These are phyloP conservation scores for Ceratocystis smalleyi DNA, from an alignment of 2,329 filamentous ascomycete species.

Conservation along the genomic window DNA sequence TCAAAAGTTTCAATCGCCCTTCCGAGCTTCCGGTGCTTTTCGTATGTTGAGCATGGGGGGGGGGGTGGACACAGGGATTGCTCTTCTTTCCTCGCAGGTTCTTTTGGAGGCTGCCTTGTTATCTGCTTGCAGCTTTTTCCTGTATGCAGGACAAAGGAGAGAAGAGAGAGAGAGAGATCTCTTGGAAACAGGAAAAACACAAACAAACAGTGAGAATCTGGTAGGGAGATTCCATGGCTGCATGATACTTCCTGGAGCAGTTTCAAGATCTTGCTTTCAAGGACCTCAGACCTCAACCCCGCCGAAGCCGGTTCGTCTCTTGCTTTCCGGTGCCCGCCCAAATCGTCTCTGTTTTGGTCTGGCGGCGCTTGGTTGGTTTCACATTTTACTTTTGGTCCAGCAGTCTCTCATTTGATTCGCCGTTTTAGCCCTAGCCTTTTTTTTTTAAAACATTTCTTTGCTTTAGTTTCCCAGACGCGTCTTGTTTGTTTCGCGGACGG, in stretches of 20 bases:
- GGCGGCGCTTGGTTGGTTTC: too few species aligned
- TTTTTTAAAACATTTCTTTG: too few species aligned
- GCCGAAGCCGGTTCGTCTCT: neutral
- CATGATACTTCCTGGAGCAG: neutral
- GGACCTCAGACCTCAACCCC: neutral
- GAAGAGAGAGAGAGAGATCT: neutral
- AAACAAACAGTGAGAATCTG: neutral
- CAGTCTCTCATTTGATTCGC: too few species aligned
- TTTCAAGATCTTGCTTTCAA: neutral
- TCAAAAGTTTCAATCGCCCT: too few species aligned
- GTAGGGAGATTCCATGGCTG: neutral
- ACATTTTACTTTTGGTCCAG: too few species aligned
- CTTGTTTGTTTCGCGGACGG: neutral
- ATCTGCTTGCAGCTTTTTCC: neutral
- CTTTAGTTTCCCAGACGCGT: neutral
- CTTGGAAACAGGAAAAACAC: neutral
- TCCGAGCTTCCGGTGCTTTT: neutral
- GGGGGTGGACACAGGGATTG: too few species aligned
- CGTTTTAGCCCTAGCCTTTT: too few species aligned
- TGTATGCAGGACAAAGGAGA: neutral
- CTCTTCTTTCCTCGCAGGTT: neutral
- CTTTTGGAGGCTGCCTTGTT: neutral
- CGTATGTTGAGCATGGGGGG: neutral
- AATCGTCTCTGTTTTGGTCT: too few species aligned
- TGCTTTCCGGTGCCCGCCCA: neutral